A percentile compares a stretch with the other conserved stretches of the same genome.
phyloP scores from a whole-genome alignment of 2,329 filamentous ascomycete species.

The Stemphylium vesicarium region DNA sequence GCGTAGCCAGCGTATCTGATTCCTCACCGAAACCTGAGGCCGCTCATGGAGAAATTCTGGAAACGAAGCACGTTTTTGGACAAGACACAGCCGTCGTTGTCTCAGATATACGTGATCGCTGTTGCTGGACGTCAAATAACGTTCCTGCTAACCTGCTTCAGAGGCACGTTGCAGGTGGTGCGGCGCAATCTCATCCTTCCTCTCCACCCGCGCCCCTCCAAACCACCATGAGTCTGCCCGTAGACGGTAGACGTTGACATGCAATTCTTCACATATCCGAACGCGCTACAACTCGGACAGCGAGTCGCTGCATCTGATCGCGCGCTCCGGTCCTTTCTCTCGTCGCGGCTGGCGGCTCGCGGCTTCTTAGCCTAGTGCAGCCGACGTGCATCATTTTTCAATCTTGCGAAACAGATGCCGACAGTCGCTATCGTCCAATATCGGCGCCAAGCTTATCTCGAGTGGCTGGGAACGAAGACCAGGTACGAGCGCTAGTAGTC shows the following conservation, averaged over 20 bases:
- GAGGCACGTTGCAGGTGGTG: slow-evolving; percentile 19
- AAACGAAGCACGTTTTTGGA: slow-evolving; percentile 17
- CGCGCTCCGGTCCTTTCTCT: slow-evolving; percentile 22
- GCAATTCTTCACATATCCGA: not conserved
- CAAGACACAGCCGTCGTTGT: slow-evolving; percentile 25
- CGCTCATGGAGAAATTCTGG: not conserved
- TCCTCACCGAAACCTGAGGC: slow-evolving; percentile 21
- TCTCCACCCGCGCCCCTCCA: slow-evolving; percentile 13
- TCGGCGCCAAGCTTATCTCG: slow-evolving; percentile 24
- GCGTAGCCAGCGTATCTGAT: slow-evolving; percentile 1
- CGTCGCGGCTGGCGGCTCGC: slow-evolving; percentile 30
- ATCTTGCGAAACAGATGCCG: slow-evolving; percentile 21
- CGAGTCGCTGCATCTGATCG: not conserved
- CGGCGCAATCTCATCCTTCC: slow-evolving; percentile 18
- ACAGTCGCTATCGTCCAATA: slow-evolving; percentile 26
- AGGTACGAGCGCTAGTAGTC: slow-evolving; percentile 13
- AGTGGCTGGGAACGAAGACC: slow-evolving; percentile 17
- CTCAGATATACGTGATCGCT: slow-evolving; percentile 27
- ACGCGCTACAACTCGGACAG: not conserved
- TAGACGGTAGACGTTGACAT: not conserved
- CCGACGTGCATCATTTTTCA: slow-evolving; percentile 23
- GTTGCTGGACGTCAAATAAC: slow-evolving; percentile 19
- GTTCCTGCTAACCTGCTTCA: slow-evolving; percentile 22
- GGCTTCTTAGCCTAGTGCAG: slow-evolving; percentile 30
- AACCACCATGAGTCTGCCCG: slow-evolving; percentile 2